phyloP scores from a whole-genome alignment of 345 rosid species.

The Hirschfeldia incana region DNA sequence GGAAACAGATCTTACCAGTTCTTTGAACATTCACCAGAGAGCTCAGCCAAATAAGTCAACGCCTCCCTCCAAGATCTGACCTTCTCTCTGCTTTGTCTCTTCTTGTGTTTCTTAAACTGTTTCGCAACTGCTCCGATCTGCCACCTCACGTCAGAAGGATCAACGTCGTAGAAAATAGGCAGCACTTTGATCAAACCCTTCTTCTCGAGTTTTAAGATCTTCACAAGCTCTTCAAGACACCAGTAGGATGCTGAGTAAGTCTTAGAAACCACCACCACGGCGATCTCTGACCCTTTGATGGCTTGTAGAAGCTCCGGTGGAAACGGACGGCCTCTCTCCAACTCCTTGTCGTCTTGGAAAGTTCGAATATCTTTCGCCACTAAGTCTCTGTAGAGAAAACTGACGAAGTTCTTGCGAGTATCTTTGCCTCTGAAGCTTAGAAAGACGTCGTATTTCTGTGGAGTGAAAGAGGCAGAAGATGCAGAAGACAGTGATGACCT shows the following conservation, averaged over 20 bases:
- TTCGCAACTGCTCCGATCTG: slow-evolving; percentile 18
- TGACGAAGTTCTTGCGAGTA: slow-evolving; percentile 35
- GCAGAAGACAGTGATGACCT: not conserved
- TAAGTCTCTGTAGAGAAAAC: slow-evolving; percentile 32
- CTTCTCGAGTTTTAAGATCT: not conserved
- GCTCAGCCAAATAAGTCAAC: slow-evolving; percentile 6
- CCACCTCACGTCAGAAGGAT: slow-evolving; percentile 4
- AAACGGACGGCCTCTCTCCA: slow-evolving; percentile 26
- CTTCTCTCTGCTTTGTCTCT: slow-evolving; percentile 10
- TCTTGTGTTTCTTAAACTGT: slow-evolving; percentile 21
- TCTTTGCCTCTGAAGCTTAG: slow-evolving; percentile 42
- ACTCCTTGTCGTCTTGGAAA: slow-evolving; percentile 28
- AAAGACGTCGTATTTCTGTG: slow-evolving; percentile 29
- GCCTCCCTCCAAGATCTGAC: slow-evolving; percentile 22
- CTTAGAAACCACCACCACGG: not conserved
- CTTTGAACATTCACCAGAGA: slow-evolving; percentile 12
- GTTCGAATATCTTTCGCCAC: not conserved
- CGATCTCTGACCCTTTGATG: not conserved
- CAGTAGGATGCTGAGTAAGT: not conserved
- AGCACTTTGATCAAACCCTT: not conserved
- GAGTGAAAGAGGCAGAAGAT: slow-evolving; percentile 20
- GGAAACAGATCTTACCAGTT: not conserved
- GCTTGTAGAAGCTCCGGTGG: slow-evolving; percentile 27
- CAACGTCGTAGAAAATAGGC: slow-evolving; percentile 8
- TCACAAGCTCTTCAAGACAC: not conserved